A percentile compares a stretch with the other conserved stretches of the same genome.
Conservation (phyloP, 2,329 filamentous ascomycete genomes). For the Neopestalotiopsis clavispora region DNA sequence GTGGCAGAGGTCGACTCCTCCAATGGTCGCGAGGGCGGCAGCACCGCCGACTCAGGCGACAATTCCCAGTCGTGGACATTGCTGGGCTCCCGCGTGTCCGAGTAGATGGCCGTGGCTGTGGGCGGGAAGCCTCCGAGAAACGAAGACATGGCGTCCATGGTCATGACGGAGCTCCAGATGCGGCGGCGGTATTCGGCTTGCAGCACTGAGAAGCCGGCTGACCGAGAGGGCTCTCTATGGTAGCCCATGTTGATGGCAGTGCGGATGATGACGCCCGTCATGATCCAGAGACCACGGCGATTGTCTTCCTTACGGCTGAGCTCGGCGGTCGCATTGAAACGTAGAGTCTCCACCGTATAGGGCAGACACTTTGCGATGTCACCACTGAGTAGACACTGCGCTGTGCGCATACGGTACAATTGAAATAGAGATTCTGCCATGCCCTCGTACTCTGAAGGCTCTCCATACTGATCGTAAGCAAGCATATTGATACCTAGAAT, state of each 20-base stretch:
- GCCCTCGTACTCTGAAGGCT: slow-evolving; percentile 55
- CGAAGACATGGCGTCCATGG: slow-evolving; percentile 56
- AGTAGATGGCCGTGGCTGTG: slow-evolving; percentile 50
- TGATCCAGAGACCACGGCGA: slow-evolving; percentile 54
- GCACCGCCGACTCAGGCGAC: slow-evolving; percentile 49
- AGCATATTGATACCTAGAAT: slow-evolving; percentile 60
- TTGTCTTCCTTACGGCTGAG: slow-evolving; percentile 56
- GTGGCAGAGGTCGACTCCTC: slow-evolving; percentile 54
- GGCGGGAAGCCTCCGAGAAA: slow-evolving; percentile 56
- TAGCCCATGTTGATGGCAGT: slow-evolving; percentile 60
- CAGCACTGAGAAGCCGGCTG: slow-evolving; percentile 46
- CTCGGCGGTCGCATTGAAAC: slow-evolving; percentile 57
- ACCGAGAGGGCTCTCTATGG: slow-evolving; percentile 49
- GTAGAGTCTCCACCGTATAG: slow-evolving; percentile 57
- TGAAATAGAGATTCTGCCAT: slow-evolving; percentile 52
- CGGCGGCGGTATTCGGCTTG: slow-evolving; percentile 49
- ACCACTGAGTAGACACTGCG: slow-evolving; percentile 56
- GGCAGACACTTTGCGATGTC: slow-evolving; percentile 38
- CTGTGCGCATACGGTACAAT: slow-evolving; percentile 52
- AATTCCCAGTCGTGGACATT: slow-evolving; percentile 61
- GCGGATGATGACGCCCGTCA: slow-evolving; percentile 55
- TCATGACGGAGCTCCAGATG: slow-evolving; percentile 48
- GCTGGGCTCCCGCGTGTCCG: slow-evolving; percentile 53
- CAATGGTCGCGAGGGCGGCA: slow-evolving; percentile 52
- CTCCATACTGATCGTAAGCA: slow-evolving; percentile 56